A percentile compares a stretch with the other conserved stretches of the same genome.
These are phyloP conservation scores for Rhazya stricta DNA, from an alignment of 257 asterid species.

Conservation along the genomic window DNA sequence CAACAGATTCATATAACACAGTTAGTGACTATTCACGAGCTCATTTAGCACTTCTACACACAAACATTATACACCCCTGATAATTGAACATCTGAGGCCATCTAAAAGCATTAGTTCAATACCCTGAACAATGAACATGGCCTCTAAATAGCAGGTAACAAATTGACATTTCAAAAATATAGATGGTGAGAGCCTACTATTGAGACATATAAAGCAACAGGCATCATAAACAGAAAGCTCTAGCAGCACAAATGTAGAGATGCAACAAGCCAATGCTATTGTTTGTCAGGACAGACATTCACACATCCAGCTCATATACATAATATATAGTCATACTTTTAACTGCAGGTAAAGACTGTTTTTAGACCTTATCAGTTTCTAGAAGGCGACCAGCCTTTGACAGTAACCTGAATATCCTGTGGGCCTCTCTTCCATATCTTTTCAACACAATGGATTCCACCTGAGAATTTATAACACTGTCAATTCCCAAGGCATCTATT, in stretches of 20 bases:
- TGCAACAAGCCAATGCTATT: neutral
- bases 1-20: neutral
- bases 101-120: neutral
- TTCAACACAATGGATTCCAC: constrained; percentile 74
- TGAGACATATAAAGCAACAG: neutral
- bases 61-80: neutral
- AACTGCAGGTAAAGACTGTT: neutral
- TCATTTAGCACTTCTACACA: neutral
- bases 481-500: constrained; percentile 13
- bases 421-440: constrained; percentile 84
- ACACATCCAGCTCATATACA: neutral
- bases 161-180: neutral
- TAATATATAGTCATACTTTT: neutral
- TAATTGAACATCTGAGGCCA: neutral
- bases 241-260: neutral
- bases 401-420: constrained; percentile 73
- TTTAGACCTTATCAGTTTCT: constrained; percentile 87
- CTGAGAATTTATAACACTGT: constrained; percentile 34
- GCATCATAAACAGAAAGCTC: neutral
- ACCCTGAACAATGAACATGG: neutral
- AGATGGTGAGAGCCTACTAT: neutral
- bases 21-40: neutral
- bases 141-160: neutral
- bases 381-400: constrained; percentile 44
- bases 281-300: neutral